Conservation (phyloP, 1,139 yeast species). For the Yamadazyma sp. region DNA sequence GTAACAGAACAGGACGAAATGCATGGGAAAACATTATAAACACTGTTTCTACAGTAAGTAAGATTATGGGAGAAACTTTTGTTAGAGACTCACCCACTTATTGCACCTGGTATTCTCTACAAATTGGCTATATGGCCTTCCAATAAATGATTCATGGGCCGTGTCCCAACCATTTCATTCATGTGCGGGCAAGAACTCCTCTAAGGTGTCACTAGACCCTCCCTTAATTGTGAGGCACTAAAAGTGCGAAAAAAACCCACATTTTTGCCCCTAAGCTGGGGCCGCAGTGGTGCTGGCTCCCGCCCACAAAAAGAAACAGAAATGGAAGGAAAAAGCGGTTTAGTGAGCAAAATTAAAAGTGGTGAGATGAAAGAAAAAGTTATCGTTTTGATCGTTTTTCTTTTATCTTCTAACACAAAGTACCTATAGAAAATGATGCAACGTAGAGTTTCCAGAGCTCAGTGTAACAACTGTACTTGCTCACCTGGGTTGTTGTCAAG, state of each 20-base stretch:
- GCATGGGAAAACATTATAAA: background rate
- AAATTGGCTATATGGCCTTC: too few relatives aligned
- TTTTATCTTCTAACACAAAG: background rate
- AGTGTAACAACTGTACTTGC: conserved; percentile 76
- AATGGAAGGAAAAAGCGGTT: too few relatives aligned
- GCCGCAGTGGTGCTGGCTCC: background rate
- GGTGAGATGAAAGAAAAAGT: conserved; percentile 1
- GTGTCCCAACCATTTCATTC: too few relatives aligned
- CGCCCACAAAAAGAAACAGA: background rate
- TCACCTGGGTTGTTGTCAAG: conserved; percentile 78
- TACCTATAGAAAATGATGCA: conserved; percentile 8
- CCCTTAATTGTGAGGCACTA: too few relatives aligned
- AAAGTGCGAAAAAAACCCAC: too few relatives aligned
- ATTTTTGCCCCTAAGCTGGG: background rate
- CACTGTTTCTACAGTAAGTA: too few relatives aligned
- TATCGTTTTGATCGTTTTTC: background rate
- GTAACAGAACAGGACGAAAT: background rate
- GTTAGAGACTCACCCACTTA: too few relatives aligned
- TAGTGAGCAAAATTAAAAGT: background rate
- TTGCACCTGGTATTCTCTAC: too few relatives aligned
- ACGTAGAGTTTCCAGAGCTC: conserved; percentile 40
- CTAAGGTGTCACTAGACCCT: too few relatives aligned
- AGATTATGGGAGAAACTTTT: too few relatives aligned
- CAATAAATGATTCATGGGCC: too few relatives aligned
- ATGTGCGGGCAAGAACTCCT: too few relatives aligned